These are phyloP conservation scores for Sinapis alba DNA, from an alignment of 441 rosid genomes.

Conservation along the genomic window DNA sequence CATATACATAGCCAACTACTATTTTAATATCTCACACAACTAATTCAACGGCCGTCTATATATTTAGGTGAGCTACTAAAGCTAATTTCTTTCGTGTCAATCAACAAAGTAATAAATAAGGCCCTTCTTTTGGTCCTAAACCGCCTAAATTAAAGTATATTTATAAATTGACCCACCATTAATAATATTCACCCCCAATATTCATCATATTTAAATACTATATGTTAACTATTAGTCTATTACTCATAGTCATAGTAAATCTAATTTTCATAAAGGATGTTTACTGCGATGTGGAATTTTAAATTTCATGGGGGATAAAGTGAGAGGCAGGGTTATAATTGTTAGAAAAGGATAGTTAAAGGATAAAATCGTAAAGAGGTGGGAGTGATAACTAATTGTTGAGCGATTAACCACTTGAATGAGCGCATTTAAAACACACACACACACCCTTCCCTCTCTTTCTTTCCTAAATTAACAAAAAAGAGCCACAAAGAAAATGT, in stretches of 20 bases:
- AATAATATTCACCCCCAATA: not conserved
- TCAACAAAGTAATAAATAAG: not conserved
- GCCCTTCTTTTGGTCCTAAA: not conserved
- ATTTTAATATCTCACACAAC: slow-evolving; percentile 9
- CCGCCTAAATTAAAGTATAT: not conserved
- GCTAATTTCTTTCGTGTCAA: slow-evolving; percentile 23
- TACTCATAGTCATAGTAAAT: not conserved
- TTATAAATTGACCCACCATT: not conserved
- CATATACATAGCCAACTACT: not conserved
- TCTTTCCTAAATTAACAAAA: not conserved
- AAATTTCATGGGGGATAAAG: not conserved
- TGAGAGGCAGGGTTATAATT: not conserved
- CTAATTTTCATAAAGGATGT: not conserved
- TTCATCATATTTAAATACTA: not conserved
- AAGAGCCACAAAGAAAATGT: slow-evolving; percentile 38
- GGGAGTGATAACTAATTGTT: not conserved
- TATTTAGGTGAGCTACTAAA: slow-evolving; percentile 37
- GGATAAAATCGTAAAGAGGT: not conserved
- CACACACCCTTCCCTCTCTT: slow-evolving; percentile 37
- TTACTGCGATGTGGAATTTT: not conserved
- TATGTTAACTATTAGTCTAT: not conserved
- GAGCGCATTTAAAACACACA: slow-evolving; percentile 39
- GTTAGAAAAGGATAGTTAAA: not conserved
- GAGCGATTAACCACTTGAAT: not conserved
- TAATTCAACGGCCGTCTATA: slow-evolving; percentile 26